Evolutionary conservation across 179 eudicot species (phyloP), one percentile per base, ranked within the genome.

Genomic region (Silene noctiflora): DNA sequence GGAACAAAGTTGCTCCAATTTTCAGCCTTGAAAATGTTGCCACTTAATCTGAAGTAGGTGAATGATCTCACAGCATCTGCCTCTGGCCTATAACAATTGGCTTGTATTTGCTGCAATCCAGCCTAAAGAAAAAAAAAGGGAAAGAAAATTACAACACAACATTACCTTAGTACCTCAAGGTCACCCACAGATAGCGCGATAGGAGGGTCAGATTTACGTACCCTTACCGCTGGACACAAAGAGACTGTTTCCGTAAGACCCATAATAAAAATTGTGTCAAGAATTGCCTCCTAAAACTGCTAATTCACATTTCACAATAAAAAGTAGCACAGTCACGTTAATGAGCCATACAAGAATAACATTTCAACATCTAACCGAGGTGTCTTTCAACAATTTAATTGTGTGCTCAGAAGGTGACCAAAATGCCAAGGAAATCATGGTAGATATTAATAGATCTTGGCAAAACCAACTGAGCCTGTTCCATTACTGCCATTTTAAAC

Each of bases 1-100:
- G 87, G 89, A 35, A 85, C 88, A 76, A 88, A 88, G 81, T 85
- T 88, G 48, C 69, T 81, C 89, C 89, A 88, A 59, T 88, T 88
- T 76, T 86, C 89, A 70, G 82, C 76, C 78, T 78, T 83, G 76
- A 88, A 88, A 22, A 86, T 79, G 53, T 80, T 86, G 67, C 83
- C 84, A 21, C 88, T 80, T 87, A 88, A 73, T 80, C 91, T 86
- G 79, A 85, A 88, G 76, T 86, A 88, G 33, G 89, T 88, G 75
- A 88, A 88, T 66, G 89, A 88, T 82, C 83, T 86, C 48, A 85
- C 73, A 44, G 81, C 69, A 67, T 86, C 89, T 17, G 80, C 77
- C 19, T 82, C 85, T 35, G 79, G 79, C 77, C 84, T 75, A 69
- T 84, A 80, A 82, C 89, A 86, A 76, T 88, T 88, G 69, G 87